Evolutionary conservation across 192 early-diverging fungal species (phyloP), one percentile per base, ranked within the genome.

Genomic region (Backusella psychrophila): DNA sequence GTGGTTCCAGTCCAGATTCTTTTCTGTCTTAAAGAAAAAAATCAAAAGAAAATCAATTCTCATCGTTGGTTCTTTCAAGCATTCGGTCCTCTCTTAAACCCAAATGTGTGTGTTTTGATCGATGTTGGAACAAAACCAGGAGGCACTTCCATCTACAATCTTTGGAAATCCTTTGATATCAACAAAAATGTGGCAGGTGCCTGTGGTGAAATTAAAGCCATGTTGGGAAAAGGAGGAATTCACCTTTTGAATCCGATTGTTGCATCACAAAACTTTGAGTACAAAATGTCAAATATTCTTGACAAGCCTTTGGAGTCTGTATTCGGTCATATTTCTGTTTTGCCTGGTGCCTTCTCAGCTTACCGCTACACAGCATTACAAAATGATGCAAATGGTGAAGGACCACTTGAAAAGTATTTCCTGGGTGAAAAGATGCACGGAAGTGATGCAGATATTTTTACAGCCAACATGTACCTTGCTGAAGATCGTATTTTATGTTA

Each of bases 291-390:
- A 7, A 88, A 87, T 75, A 93, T 93, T 74, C 80, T 94, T n/a
- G 92, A 93, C 75, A 94, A 94, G 76, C 90, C 93, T 29, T 84
- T 94, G 65, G 94, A 95, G 77, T 94, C 93, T 19, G 91, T 96
- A 23, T 97, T 96, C 87, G 96, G 96, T 36, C 97, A 96, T 85
- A 98, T 98, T 71, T 94, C 95, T 0, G 97, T 97, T 66, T 87
- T 98, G 6, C 97, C 97, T n/a, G 93, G 94, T 77, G 93, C 93
- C 0, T 95, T 95, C 65, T 92, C 90, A 17, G 94, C 94, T 9
- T 95, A 95, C 75, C 90, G 94, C 14, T 95, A 91, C 73, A 66
- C 52, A 19, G 94, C 94, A 21, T 78, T 95, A 11, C 89, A 88
- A 70, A 87, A 91, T 26, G 88, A 86, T 39, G 71, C 70, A 8